Conservation (phyloP, 1,139 yeast genomes). For the Debaryomyces robertsiae region DNA sequence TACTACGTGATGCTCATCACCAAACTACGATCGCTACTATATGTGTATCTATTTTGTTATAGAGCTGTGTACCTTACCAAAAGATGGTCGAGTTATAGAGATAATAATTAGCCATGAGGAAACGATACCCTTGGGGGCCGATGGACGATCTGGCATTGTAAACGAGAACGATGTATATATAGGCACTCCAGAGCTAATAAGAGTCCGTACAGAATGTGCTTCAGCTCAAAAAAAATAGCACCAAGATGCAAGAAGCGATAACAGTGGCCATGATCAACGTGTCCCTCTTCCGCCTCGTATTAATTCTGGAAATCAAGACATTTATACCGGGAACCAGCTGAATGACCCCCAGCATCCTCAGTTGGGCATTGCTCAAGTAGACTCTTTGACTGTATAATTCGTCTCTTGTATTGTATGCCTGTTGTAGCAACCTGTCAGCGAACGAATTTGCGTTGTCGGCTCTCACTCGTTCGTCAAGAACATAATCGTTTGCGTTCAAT, state of each 20-base stretch:
- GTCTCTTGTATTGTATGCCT: conserved; percentile 88
- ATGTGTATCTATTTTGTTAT: no score
- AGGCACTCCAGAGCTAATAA: no score
- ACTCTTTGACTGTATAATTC: conserved; percentile 75
- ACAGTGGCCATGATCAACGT: conserved; percentile 79
- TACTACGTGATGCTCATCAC: no score
- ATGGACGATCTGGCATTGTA: no score
- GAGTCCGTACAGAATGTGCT: no score
- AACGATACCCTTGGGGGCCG: no score
- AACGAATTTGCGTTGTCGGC: conserved; percentile 73
- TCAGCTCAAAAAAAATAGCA: conserved; percentile 51
- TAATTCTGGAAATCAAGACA: conserved; percentile 73
- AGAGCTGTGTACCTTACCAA: no score
- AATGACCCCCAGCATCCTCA: conserved; percentile 60
- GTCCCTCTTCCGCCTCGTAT: conserved; percentile 86
- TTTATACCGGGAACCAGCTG: conserved; percentile 82
- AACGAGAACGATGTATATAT: not conserved
- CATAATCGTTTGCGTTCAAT: conserved; percentile 58
- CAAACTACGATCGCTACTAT: no score
- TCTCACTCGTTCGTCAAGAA: conserved; percentile 73
- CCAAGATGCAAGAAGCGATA: conserved; percentile 70
- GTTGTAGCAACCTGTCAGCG: conserved; percentile 77
- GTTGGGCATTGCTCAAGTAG: conserved; percentile 63
- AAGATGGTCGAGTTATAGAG: no score
- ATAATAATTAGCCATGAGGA: no score